These are phyloP conservation scores for Geotrichum fermentans DNA, from an alignment of 1,139 yeast genomes.

Conservation along the genomic window DNA sequence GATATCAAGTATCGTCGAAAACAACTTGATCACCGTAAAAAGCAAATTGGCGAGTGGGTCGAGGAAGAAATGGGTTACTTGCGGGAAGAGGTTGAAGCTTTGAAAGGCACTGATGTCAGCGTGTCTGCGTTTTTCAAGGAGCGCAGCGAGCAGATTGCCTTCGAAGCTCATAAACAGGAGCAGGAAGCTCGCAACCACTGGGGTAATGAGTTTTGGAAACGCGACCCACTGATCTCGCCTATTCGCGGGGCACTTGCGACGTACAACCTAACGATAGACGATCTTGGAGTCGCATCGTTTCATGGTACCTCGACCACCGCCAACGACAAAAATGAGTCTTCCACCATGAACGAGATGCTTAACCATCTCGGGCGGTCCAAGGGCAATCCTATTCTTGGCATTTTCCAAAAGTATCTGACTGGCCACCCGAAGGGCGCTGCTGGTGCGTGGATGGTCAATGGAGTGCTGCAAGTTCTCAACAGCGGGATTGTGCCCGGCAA, in stretches of 20 bases:
- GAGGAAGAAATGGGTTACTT: constrained; percentile 72
- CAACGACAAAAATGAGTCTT: constrained; percentile 95
- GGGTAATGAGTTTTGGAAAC: constrained; percentile 90
- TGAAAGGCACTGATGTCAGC: constrained; percentile 66
- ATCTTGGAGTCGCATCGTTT: constrained; percentile 93
- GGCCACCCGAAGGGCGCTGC: constrained; percentile 99
- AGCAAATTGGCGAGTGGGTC: constrained; percentile 77
- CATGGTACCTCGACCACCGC: constrained; percentile 99
- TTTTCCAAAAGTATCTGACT: constrained; percentile 95
- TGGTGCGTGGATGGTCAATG: constrained; percentile 99
- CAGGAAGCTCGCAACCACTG: constrained; percentile 86
- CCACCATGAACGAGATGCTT: constrained; percentile 87
- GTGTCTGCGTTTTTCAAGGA: constrained; percentile 57
- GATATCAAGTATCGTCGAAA: constrained; percentile 91
- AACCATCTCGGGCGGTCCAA: constrained; percentile 90
- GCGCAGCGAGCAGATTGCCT: constrained; percentile 78
- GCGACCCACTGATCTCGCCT: constrained; percentile 93
- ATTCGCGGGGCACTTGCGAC: constrained; percentile 94
- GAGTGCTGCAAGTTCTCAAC: constrained; percentile 89
- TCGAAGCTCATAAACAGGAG: constrained; percentile 80
- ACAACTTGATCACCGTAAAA: constrained; percentile 75
- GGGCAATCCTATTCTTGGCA: constrained; percentile 97
- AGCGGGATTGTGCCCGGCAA: constrained; percentile 96
- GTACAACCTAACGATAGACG: constrained; percentile 87
- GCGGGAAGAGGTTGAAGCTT: constrained; percentile 60